Conservation (phyloP, 257 asterid genomes). For the Nicotiana sylvestris region DNA sequence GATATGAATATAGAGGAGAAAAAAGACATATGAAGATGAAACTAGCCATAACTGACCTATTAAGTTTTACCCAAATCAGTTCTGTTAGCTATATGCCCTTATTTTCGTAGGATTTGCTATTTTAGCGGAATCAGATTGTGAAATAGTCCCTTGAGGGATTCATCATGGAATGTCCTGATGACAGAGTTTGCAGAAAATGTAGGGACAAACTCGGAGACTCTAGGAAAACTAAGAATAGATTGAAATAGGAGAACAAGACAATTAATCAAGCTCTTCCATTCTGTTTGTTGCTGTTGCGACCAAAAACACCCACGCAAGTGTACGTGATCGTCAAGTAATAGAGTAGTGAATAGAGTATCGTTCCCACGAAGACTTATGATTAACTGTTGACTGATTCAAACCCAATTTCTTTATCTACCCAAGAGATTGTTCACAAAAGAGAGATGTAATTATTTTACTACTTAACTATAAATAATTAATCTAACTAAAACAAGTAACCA, state of each 20-base stretch:
- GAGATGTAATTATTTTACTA: too few species aligned
- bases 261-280: not conserved
- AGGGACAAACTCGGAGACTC: not conserved
- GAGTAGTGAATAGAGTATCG: too few species aligned
- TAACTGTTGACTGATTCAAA: too few species aligned
- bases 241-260: not conserved
- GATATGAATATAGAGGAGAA: not conserved
- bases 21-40: not conserved
- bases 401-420: too few species aligned
- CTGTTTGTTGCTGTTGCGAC: not conserved
- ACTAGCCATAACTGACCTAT: not conserved
- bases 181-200: not conserved
- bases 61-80: constrained; percentile 5
- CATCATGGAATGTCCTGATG: not conserved
- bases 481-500: too few species aligned
- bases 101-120: not conserved
- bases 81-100: not conserved
- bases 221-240: not conserved
- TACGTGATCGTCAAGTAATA: too few species aligned
- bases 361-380: too few species aligned
- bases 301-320: too few species aligned
- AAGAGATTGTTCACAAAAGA: too few species aligned
- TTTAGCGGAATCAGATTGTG: not conserved
- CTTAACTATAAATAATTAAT: too few species aligned
- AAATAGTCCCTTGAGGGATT: not conserved